phyloP scores from a whole-genome alignment of 2,329 filamentous ascomycete species.

The Aureobasidium lini region DNA sequence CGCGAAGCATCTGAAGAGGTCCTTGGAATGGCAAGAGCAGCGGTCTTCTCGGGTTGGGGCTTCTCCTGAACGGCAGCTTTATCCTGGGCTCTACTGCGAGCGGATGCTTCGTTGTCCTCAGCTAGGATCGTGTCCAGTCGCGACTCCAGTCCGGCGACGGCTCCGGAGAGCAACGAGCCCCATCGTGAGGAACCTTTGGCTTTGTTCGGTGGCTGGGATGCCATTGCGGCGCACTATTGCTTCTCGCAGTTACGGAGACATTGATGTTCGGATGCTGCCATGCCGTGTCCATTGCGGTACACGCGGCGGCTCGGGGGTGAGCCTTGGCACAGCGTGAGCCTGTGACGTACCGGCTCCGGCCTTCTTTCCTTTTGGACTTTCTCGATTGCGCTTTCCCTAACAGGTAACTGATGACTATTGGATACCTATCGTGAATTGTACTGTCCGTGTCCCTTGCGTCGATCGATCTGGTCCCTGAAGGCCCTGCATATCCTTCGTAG shows the following conservation, averaged over 20 bases:
- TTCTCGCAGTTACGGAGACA: background rate
- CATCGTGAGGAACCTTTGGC: constrained; percentile 24
- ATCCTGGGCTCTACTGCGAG: constrained; percentile 34
- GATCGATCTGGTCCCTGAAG: background rate
- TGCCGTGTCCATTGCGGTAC: background rate
- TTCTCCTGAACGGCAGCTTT: constrained; percentile 21
- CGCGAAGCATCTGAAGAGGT: constrained; percentile 38
- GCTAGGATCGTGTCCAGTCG: constrained; percentile 85
- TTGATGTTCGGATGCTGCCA: background rate
- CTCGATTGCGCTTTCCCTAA: background rate
- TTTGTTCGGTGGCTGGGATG: constrained; percentile 13
- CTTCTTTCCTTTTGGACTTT: background rate
- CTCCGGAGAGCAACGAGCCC: constrained; percentile 67
- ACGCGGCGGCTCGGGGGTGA: constrained; percentile 8
- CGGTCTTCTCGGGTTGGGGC: constrained; percentile 22
- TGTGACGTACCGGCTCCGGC: background rate
- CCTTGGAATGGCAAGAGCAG: constrained; percentile 10
- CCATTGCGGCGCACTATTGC: constrained; percentile 10
- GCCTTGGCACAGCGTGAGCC: background rate
- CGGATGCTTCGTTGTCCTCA: constrained; percentile 58
- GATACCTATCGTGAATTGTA: background rate
- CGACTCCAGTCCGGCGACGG: constrained; percentile 89
- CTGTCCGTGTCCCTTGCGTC: background rate
- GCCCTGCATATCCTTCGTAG: constrained; percentile 1
- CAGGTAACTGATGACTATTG: constrained; percentile 4